Percentiles rank a stretch among this genome's conserved stretches.
These are phyloP conservation scores for Plenodomus biglobosus DNA, from an alignment of 2,329 filamentous ascomycete species.

Conservation along the genomic window DNA sequence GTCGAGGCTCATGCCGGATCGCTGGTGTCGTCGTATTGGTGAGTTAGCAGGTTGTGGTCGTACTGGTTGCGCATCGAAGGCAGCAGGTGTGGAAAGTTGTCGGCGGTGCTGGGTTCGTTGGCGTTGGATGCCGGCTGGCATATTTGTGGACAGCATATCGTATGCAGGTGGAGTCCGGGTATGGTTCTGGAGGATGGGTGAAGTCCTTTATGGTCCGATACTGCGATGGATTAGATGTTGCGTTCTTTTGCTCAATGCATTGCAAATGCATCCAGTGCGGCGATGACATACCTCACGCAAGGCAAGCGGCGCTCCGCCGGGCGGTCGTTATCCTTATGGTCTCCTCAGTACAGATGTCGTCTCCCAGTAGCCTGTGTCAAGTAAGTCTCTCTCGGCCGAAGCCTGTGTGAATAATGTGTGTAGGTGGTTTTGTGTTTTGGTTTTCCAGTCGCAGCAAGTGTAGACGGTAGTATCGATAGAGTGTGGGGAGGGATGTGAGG, in stretches of 20 bases:
- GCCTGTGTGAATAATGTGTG: conserved; percentile 24
- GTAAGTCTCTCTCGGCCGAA: conserved; percentile 42
- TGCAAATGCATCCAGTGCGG: background rate
- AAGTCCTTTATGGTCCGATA: conserved; percentile 45
- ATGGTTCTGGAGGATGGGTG: conserved; percentile 40
- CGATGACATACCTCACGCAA: conserved; percentile 70
- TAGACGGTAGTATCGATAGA: conserved; percentile 20
- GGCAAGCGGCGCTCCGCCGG: conserved; percentile 78
- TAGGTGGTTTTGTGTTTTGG: conserved; percentile 9
- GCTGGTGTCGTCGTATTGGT: conserved; percentile 59
- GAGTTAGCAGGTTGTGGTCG: conserved; percentile 64
- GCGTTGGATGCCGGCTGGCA: conserved; percentile 70
- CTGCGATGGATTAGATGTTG: conserved; percentile 35
- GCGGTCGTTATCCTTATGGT: conserved; percentile 55
- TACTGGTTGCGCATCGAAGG: conserved; percentile 74
- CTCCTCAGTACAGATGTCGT: conserved; percentile 48
- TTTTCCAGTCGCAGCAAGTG: conserved; percentile 10
- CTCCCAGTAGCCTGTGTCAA: conserved; percentile 42
- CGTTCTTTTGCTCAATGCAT: conserved; percentile 1
- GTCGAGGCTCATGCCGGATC: conserved; percentile 83
- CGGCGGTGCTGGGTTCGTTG: conserved; percentile 77
- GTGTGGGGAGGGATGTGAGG: conserved; percentile 25
- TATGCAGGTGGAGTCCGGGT: conserved; percentile 71
- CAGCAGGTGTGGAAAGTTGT: conserved; percentile 81
- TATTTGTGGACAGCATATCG: conserved; percentile 76